A percentile compares a stretch with the other conserved stretches of the same genome.
Conservation (phyloP, 768 basidiomycete genomes). For the Rubroboletus satanas region DNA sequence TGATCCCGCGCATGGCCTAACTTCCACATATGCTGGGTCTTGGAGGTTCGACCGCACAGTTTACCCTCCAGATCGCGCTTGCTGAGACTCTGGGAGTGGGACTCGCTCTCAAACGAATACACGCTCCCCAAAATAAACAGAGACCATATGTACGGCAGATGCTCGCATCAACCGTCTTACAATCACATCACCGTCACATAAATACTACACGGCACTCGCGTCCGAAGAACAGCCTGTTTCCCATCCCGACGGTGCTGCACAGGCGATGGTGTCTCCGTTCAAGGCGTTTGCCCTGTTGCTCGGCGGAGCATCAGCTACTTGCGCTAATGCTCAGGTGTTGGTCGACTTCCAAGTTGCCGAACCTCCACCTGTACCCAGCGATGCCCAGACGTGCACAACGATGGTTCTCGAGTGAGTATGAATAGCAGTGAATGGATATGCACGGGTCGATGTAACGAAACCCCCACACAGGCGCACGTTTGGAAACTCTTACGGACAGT, state of each 20-base stretch:
- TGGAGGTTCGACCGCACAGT: no score
- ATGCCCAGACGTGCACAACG: conserved; percentile 59
- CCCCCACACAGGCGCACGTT: conserved; percentile 54
- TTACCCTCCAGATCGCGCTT: no score
- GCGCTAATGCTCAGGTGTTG: conserved; percentile 29
- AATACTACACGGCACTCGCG: background rate
- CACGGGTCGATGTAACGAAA: background rate
- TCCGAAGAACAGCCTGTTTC: background rate
- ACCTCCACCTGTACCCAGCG: conserved; percentile 62
- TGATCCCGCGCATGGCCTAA: no score
- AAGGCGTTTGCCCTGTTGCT: conserved; percentile 13
- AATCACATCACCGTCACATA: background rate
- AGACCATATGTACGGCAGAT: background rate
- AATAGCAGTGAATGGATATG: background rate
- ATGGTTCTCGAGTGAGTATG: conserved; percentile 56
- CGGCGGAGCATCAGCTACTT: conserved; percentile 4
- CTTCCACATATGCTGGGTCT: no score
- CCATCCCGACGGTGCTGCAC: conserved; percentile 1
- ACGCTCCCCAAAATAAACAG: background rate
- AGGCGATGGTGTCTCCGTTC: conserved; percentile 21
- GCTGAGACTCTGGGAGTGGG: no score
- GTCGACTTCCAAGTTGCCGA: conserved; percentile 70
- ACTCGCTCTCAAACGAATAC: no score
- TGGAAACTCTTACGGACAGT: conserved; percentile 68
- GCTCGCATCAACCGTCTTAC: no score